Percentiles rank a stretch among this genome's conserved stretches.
phyloP scores from a whole-genome alignment of 2,329 filamentous ascomycete genomes.

The Neoascochyta sp. region DNA sequence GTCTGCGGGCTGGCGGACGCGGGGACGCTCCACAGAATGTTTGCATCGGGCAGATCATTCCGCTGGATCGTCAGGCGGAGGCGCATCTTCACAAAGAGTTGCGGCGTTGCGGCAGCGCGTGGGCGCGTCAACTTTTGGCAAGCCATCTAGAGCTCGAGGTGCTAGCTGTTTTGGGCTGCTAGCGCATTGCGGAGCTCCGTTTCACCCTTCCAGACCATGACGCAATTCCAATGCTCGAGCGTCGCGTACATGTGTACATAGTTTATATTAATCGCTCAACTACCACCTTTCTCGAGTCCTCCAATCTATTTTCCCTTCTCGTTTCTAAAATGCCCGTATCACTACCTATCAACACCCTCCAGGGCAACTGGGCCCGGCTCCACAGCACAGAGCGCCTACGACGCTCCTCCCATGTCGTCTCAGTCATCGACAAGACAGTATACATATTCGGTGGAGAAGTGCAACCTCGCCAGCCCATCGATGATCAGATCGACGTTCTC shows the following conservation, averaged over 20 bases:
- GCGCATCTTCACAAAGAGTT: constrained; percentile 31
- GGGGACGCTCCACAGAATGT: constrained; percentile 39
- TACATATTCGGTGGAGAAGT: constrained; percentile 78
- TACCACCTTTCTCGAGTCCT: too few relatives aligned
- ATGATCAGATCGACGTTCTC: constrained; percentile 68
- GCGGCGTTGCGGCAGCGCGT: constrained; percentile 5
- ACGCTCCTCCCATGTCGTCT: constrained; percentile 70
- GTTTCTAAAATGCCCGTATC: constrained; percentile 20
- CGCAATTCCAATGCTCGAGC: constrained; percentile 5
- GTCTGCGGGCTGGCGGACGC: constrained; percentile 28
- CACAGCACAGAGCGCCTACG: constrained; percentile 47
- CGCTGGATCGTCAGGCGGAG: constrained; percentile 38
- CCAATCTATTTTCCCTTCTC: constrained; percentile 1
- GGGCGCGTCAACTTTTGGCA: constrained; percentile 11
- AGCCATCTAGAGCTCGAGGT: constrained; percentile 1
- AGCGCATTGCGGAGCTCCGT: constrained; percentile 7
- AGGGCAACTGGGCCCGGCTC: constrained; percentile 39
- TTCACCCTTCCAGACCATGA: constrained; percentile 10
- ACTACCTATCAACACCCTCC: constrained; percentile 24
- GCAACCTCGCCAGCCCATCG: constrained; percentile 61
- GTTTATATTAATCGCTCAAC: not conserved
- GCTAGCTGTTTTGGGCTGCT: constrained; percentile 8
- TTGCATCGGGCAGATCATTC: constrained; percentile 33
- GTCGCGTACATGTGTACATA: not conserved
- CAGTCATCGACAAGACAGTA: constrained; percentile 56